phyloP scores from a whole-genome alignment of 148 eudicot species.

The Pouteria glomerata region DNA sequence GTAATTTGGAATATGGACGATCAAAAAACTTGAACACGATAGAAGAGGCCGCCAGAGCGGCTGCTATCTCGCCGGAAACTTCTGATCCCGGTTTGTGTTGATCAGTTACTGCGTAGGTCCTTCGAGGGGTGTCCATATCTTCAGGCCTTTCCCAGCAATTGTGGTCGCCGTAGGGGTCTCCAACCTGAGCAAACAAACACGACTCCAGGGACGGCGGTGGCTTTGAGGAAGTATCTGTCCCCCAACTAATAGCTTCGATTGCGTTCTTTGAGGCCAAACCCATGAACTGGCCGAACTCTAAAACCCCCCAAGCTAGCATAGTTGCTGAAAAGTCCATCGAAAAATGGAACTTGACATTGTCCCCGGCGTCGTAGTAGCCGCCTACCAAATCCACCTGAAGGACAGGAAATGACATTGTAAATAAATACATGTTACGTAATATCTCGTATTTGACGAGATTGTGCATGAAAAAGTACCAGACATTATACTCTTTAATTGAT shows the following conservation, averaged over 20 bases:
- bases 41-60: conserved; percentile 60
- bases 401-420: too few species aligned
- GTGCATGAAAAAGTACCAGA: too few species aligned
- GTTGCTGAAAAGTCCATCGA: conserved; percentile 72
- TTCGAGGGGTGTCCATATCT: conserved; percentile 67
- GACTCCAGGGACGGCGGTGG: conserved; percentile 33
- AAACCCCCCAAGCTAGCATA: conserved; percentile 61
- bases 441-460: too few species aligned
- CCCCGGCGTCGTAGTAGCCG: conserved; percentile 76
- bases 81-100: conserved; percentile 50
- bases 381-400: conserved; percentile 52
- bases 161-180: conserved; percentile 47
- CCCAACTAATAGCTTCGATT: conserved; percentile 48
- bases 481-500: too few species aligned
- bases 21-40: conserved; percentile 32
- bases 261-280: conserved; percentile 29
- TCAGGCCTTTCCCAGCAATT: conserved; percentile 70
- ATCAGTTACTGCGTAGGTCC: conserved; percentile 29
- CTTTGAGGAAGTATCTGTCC: conserved; percentile 50
- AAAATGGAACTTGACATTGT: conserved; percentile 60
- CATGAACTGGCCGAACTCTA: conserved; percentile 42
- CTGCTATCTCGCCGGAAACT: conserved; percentile 57
- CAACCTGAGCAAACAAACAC: conserved; percentile 53
- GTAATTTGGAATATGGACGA: conserved; percentile 31
- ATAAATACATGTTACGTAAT: too few species aligned